phyloP scores from a whole-genome alignment of 108 stramenopile genomes.

The Pseudonitzschia delicatissima region DNA sequence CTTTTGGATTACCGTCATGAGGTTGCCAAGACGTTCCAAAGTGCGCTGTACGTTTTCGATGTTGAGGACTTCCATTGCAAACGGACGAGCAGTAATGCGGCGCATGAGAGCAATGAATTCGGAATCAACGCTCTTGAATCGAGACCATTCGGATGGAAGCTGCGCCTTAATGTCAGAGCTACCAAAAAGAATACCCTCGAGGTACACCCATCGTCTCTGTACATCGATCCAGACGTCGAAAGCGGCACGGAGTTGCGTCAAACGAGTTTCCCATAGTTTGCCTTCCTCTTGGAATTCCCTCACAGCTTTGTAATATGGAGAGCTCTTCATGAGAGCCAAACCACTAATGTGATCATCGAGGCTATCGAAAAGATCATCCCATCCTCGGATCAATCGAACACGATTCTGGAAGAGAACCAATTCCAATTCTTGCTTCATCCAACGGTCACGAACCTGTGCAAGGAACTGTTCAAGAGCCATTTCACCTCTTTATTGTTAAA shows the following conservation, averaged over 20 bases:
- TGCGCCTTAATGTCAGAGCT: slow-evolving; percentile 95
- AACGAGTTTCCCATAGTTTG: slow-evolving; percentile 90
- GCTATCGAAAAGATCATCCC: slow-evolving; percentile 93
- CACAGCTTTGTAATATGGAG: slow-evolving; percentile 90
- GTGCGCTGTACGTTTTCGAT: slow-evolving; percentile 92
- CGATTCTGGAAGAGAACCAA: slow-evolving; percentile 94
- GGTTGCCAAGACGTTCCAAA: slow-evolving; percentile 85
- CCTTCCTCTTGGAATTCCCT: slow-evolving; percentile 97
- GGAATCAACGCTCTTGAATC: slow-evolving; percentile 94
- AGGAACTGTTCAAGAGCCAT: slow-evolving; percentile 97
- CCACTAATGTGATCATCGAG: slow-evolving; percentile 96
- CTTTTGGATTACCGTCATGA: slow-evolving; percentile 91
- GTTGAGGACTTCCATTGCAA: slow-evolving; percentile 81
- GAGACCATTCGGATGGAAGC: slow-evolving; percentile 91
- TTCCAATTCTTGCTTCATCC: slow-evolving; percentile 91
- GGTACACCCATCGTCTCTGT: slow-evolving; percentile 96
- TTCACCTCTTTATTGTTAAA: slow-evolving; percentile 65
- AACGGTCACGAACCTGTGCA: slow-evolving; percentile 92
- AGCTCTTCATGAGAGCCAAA: slow-evolving; percentile 90
- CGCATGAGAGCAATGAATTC: slow-evolving; percentile 94
- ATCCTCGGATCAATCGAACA: slow-evolving; percentile 90
- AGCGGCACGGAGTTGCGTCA: slow-evolving; percentile 85
- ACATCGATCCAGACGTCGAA: slow-evolving; percentile 98
- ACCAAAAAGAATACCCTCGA: slow-evolving; percentile 95
- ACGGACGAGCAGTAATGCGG: slow-evolving; percentile 83